A percentile compares a stretch with the other conserved stretches of the same genome.
phyloP scores from a whole-genome alignment of 2,329 filamentous ascomycete genomes.

The Dactylellina parvicollis region DNA sequence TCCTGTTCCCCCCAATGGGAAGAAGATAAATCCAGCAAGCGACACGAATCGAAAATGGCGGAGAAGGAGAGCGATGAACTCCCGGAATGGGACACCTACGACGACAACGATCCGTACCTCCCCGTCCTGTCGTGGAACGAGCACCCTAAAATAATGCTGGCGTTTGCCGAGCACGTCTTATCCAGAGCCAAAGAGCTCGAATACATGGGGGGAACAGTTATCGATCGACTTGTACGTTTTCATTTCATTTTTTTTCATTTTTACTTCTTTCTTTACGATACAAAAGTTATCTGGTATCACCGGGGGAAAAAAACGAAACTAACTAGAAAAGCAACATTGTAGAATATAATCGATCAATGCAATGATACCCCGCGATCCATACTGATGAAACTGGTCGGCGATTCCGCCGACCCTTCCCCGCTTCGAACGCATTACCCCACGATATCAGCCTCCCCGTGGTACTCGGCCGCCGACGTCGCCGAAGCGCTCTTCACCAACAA shows the following conservation, averaged over 20 bases:
- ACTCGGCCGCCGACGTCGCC: slow-evolving; percentile 31
- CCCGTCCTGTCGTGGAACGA: slow-evolving; percentile 4
- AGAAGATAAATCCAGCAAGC: not conserved
- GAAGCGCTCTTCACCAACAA: slow-evolving; percentile 39
- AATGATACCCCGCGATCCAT: slow-evolving; percentile 12
- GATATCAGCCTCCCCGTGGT: slow-evolving; percentile 3
- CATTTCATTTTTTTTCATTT: not conserved
- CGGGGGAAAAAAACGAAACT: not conserved
- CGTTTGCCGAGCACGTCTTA: slow-evolving; percentile 30
- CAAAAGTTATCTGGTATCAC: not conserved
- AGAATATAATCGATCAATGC: not conserved
- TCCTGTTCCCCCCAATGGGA: not conserved
- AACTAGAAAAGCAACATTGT: not conserved
- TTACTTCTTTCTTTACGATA: not conserved
- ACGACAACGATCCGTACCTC: slow-evolving; percentile 33
- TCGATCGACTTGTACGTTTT: slow-evolving; percentile 17
- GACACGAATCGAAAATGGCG: not conserved
- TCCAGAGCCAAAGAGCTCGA: slow-evolving; percentile 9
- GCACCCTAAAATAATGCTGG: slow-evolving; percentile 15
- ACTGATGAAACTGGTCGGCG: slow-evolving; percentile 17
- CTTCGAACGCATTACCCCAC: not conserved
- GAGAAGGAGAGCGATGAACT: not conserved
- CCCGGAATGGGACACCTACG: slow-evolving; percentile 8
- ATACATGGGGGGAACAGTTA: not conserved
- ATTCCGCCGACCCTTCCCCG: slow-evolving; percentile 6